Conservation (phyloP, 2,329 filamentous ascomycete genomes). For the Claviceps digitariae region DNA sequence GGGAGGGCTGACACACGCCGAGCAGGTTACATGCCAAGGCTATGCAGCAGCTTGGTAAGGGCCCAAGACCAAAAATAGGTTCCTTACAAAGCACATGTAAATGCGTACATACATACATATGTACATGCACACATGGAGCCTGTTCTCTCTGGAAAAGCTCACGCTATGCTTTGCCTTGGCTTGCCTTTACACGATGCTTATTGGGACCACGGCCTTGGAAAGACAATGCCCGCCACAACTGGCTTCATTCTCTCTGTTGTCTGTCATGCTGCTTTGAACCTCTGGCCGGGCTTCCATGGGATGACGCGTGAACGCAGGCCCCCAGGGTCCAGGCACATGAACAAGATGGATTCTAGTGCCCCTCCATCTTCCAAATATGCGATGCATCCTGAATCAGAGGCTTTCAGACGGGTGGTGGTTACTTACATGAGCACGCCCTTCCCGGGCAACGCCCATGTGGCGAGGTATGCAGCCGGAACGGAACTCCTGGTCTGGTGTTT, state of each 20-base stretch:
- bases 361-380: not conserved
- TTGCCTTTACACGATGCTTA: no score
- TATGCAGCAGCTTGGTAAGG: constrained; percentile 1
- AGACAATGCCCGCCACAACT: no score
- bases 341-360: not conserved
- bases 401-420: not conserved
- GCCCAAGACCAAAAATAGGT: constrained; percentile 4
- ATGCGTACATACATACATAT: no score
- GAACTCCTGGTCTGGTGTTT: not conserved
- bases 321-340: not conserved
- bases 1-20: not conserved
- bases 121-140: no score
- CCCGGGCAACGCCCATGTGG: not conserved
- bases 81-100: constrained; percentile 4
- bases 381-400: not conserved
- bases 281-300: no score
- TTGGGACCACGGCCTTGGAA: no score
- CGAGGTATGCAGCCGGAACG: not conserved
- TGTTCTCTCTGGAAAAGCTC: no score
- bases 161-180: no score
- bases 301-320: no score
- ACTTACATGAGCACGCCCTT: not conserved
- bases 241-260: no score
- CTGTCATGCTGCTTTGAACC: no score
- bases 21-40: not conserved